phyloP scores from a whole-genome alignment of 2,329 filamentous ascomycete genomes.

The Claviceps maximensis region DNA sequence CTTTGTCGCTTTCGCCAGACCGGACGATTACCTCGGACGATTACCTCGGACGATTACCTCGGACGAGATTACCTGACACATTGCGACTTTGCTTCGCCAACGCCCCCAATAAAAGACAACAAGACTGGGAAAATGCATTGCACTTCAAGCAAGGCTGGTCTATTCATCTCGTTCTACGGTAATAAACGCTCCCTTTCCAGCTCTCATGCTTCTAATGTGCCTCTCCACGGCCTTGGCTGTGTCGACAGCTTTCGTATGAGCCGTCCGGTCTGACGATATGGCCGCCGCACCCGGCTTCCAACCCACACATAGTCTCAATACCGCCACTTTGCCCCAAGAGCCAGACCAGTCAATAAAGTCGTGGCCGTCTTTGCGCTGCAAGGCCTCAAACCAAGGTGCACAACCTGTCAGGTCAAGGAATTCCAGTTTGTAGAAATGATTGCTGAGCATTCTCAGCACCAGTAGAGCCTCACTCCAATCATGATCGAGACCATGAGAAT shows the following conservation, averaged over 20 bases:
- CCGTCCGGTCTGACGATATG: constrained; percentile 18
- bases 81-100: too few relatives aligned
- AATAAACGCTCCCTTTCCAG: constrained; percentile 35
- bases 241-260: constrained; percentile 22
- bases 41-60: too few relatives aligned
- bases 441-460: constrained; percentile 40
- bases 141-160: not conserved
- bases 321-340: constrained; percentile 39
- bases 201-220: constrained; percentile 31
- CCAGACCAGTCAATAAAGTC: constrained; percentile 40
- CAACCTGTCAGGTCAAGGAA: constrained; percentile 51
- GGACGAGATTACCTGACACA: too few relatives aligned
- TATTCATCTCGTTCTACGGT: constrained; percentile 31
- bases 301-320: constrained; percentile 31
- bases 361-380: constrained; percentile 28
- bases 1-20: too few relatives aligned
- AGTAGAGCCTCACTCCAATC: constrained; percentile 48
- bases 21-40: too few relatives aligned
- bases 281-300: constrained; percentile 25
- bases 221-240: constrained; percentile 31
- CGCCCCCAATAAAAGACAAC: too few relatives aligned
- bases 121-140: not conserved
- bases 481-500: constrained; percentile 43
- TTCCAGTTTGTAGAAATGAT: constrained; percentile 42
- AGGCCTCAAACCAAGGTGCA: constrained; percentile 37